phyloP scores from a whole-genome alignment of 768 basidiomycete genomes.

The Melanogaster broomeanus region DNA sequence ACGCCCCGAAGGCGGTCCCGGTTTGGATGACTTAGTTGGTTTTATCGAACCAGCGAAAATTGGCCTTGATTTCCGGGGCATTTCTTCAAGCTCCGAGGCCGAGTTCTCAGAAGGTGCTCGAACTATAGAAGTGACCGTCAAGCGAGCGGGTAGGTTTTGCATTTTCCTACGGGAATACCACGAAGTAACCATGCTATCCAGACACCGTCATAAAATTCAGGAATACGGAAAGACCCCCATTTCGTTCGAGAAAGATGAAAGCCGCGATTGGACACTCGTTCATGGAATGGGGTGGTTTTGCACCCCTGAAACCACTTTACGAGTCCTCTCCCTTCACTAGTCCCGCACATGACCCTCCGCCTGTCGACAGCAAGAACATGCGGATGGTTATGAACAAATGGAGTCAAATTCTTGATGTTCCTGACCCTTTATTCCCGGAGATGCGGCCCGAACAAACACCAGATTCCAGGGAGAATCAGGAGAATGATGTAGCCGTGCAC shows the following conservation, averaged over 20 bases:
- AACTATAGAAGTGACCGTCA: slow-evolving; percentile 14
- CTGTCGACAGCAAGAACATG: slow-evolving; percentile 27
- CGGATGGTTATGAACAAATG: slow-evolving; percentile 34
- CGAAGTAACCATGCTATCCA: slow-evolving; percentile 4
- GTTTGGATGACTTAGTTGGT: slow-evolving; percentile 31
- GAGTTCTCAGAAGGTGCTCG: neutral
- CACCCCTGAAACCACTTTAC: slow-evolving; percentile 30
- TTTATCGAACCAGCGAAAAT: slow-evolving; percentile 25
- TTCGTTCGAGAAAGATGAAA: slow-evolving; percentile 30
- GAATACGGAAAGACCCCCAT: slow-evolving; percentile 22
- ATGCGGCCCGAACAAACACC: slow-evolving; percentile 16
- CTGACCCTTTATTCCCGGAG: slow-evolving; percentile 34
- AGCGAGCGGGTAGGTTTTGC: slow-evolving; percentile 26
- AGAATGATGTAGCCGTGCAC: neutral
- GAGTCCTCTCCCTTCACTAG: slow-evolving; percentile 28
- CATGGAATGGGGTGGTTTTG: slow-evolving; percentile 34
- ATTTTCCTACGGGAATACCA: neutral
- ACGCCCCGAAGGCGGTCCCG: slow-evolving; percentile 33
- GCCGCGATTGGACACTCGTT: slow-evolving; percentile 32
- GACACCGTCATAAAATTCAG: slow-evolving; percentile 22
- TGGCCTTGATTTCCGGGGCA: neutral
- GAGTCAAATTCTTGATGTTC: slow-evolving; percentile 33
- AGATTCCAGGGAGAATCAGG: neutral
- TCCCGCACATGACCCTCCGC: slow-evolving; percentile 9
- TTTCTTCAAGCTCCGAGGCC: slow-evolving; percentile 4